Evolutionary conservation across 805 yeast species (phyloP).

Genomic region (Kuraishia ogatae): DNA sequence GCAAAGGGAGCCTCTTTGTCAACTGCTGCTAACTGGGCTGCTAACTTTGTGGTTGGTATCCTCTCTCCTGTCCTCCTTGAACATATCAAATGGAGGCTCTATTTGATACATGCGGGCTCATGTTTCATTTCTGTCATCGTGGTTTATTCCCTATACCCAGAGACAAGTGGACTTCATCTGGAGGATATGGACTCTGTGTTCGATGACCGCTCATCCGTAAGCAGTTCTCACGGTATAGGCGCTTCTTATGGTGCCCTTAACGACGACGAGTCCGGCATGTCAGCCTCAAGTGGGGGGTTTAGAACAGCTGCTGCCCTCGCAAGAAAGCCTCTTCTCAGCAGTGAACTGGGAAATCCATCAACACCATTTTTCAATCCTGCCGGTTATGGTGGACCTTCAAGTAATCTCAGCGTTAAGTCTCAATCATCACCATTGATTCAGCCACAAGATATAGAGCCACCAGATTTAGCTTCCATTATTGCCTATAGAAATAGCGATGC

Average conservation of each 20-base stretch:
- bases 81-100: constrained; percentile 67
- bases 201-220: constrained; percentile 45
- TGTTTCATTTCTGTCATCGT: constrained; percentile 67
- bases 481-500: constrained; percentile 25
- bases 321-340: background rate
- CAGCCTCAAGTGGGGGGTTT: background rate
- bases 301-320: constrained; percentile 4
- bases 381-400: constrained; percentile 1
- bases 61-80: constrained; percentile 83
- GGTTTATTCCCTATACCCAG: constrained; percentile 73
- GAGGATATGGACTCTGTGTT: constrained; percentile 92
- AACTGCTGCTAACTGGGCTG: constrained; percentile 90
- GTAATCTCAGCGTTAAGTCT: constrained; percentile 2
- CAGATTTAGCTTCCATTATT: constrained; percentile 25
- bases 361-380: background rate
- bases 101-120: constrained; percentile 72
- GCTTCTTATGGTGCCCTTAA: constrained; percentile 4
- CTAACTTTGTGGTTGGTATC: constrained; percentile 87
- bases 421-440: constrained; percentile 12
- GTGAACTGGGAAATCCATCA: background rate
- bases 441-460: constrained; percentile 25
- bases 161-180: constrained; percentile 78
- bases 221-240: constrained; percentile 1
- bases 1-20: constrained; percentile 87
- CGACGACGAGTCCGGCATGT: constrained; percentile 3